These are phyloP conservation scores for Nitzschia sp. DNA, from an alignment of 108 stramenopile genomes.

Conservation along the genomic window DNA sequence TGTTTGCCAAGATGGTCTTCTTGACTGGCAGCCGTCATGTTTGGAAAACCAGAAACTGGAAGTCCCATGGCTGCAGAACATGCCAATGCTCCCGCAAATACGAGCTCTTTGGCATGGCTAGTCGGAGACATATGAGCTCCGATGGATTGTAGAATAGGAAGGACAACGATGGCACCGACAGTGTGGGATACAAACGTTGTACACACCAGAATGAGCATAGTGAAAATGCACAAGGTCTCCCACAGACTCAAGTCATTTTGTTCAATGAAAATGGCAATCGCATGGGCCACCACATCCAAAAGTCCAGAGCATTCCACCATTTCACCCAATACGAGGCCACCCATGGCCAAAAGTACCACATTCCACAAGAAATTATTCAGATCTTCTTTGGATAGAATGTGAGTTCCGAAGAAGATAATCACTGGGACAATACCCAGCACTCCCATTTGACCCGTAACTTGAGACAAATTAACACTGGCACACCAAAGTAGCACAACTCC, in stretches of 20 bases:
- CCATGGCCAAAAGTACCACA: constrained; percentile 15
- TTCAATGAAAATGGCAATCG: constrained; percentile 3
- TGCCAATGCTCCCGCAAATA: constrained; percentile 11
- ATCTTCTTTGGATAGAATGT: constrained; percentile 7
- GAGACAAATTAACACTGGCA: neutral
- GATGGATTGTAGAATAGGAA: constrained; percentile 3
- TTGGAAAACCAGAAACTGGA: constrained; percentile 7
- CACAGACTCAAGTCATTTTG: neutral
- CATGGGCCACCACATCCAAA: constrained; percentile 1
- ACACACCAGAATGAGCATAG: neutral
- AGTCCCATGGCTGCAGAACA: constrained; percentile 17
- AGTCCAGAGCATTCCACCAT: neutral
- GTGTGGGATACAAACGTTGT: constrained; percentile 12
- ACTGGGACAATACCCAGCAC: constrained; percentile 1
- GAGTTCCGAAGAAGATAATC: neutral
- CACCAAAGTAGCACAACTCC: constrained; percentile 23
- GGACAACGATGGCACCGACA: constrained; percentile 6
- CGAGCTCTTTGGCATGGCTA: neutral
- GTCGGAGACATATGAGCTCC: constrained; percentile 3
- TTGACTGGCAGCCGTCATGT: constrained; percentile 5
- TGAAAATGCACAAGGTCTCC: constrained; percentile 11
- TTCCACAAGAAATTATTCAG: constrained; percentile 11
- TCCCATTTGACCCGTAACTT: constrained; percentile 16
- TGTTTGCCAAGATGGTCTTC: constrained; percentile 5
- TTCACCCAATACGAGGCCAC: constrained; percentile 13